Base-by-base conservation (phyloP, 345 rosid genomes). In the Brassica juncea region DNA sequence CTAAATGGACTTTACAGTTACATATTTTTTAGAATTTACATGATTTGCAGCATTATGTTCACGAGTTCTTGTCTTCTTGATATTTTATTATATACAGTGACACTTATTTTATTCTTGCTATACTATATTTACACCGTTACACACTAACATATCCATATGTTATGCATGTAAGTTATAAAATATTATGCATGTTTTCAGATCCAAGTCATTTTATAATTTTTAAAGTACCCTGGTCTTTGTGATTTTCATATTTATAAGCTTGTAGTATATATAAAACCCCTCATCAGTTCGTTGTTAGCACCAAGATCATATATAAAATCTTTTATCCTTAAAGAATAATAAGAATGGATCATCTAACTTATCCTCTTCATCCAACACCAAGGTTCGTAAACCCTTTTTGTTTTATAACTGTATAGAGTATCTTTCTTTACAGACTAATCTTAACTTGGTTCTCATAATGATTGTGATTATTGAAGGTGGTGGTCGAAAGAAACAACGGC, bases 401-500 rank as follows among this genome's bases (percentile, higher is more conserved):
- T 44, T 63, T 27, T 25, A 55, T 25, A 11, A 25, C 15, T 63
- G 3, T 9, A 66, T 15, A 39, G 8, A 44, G 1, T 16, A 14
- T 34, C 31, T 57, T 42, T 11, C 5, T 39, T 35, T 14, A 37
- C 10, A 16, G 31, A 31, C 5, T 12, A 21, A 8, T 21, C 57
- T 30, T 16, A 71, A 27, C 4, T 71, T 64, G 5, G 35, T 64
- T 72, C 47, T 39, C n/a, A 68, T 68, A 8, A 59, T 30, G 16
- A 37, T 52, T 71, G 63, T 60, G 8, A 62, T 52, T 25, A 19
- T 3, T 52, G 42, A 59, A 89, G 97, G 70, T 94, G 98, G 97
- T 94, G 97, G 98, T 70, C 86, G 2, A 76, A 71, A 42, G 89
- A 88, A 61, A 94, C 92, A 35, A 85, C 87, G 6, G 93, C 91